These are phyloP conservation scores for Fusarium keratoplasticum DNA, from an alignment of 2,329 filamentous ascomycete genomes.

Conservation along the genomic window DNA sequence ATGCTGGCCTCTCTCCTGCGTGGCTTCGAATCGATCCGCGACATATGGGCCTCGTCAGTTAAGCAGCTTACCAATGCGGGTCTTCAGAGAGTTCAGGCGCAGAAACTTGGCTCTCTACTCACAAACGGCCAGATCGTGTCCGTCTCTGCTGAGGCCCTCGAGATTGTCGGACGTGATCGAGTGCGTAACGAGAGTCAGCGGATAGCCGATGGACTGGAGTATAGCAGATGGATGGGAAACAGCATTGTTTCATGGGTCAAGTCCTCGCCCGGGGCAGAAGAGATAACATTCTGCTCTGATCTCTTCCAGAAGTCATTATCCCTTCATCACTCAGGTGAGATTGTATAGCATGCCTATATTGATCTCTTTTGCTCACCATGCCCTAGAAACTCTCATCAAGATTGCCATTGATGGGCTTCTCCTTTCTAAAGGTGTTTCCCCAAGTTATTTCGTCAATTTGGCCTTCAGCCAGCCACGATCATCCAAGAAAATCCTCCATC, in stretches of 20 bases:
- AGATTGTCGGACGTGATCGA: conserved; percentile 55
- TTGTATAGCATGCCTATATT: not conserved
- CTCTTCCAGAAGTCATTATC: conserved; percentile 71
- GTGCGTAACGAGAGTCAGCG: conserved; percentile 57
- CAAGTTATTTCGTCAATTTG: conserved; percentile 45
- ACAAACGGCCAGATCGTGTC: conserved; percentile 64
- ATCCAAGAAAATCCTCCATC: conserved; percentile 43
- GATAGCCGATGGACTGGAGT: conserved; percentile 73
- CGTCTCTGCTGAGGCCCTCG: conserved; percentile 66
- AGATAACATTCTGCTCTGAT: conserved; percentile 57
- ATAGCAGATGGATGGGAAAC: conserved; percentile 77
- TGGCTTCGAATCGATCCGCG: conserved; percentile 50
- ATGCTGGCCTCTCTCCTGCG: conserved; percentile 57
- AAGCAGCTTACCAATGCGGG: conserved; percentile 33
- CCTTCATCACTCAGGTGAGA: conserved; percentile 78
- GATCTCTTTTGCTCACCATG: conserved; percentile 1
- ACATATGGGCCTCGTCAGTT: conserved; percentile 54
- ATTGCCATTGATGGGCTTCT: conserved; percentile 52
- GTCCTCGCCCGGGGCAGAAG: conserved; percentile 48
- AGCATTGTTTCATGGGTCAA: conserved; percentile 66
- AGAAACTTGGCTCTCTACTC: conserved; percentile 57
- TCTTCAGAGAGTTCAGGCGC: conserved; percentile 48
- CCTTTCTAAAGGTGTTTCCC: conserved; percentile 42
- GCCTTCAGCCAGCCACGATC: conserved; percentile 45
- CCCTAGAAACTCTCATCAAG: conserved; percentile 56